These are phyloP conservation scores for Picea abies DNA, from an alignment of 83 land plant genomes.

Conservation along the genomic window DNA sequence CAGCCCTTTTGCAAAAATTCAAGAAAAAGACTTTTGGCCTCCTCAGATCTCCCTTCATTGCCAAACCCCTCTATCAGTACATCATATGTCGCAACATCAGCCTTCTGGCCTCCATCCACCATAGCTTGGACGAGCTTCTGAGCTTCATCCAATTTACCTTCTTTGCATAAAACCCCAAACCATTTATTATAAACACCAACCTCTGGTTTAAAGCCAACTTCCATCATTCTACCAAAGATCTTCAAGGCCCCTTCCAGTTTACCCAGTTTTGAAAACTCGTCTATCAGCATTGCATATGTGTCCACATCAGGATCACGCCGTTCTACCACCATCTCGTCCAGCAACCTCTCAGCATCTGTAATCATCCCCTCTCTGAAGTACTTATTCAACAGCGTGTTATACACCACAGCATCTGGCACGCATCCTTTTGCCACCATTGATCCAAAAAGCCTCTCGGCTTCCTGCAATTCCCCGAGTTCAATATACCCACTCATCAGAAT, in stretches of 20 bases:
- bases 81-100: constrained; percentile 29
- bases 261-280: constrained; percentile 40
- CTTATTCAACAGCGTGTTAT: constrained; percentile 38
- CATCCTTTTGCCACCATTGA: constrained; percentile 4
- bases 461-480: constrained; percentile 39
- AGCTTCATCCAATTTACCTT: constrained; percentile 30
- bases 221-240: constrained; percentile 35
- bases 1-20: not conserved
- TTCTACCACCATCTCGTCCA: constrained; percentile 44
- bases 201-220: constrained; percentile 40
- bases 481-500: constrained; percentile 57
- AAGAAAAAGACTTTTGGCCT: constrained; percentile 33
- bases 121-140: constrained; percentile 37
- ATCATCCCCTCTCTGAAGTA: constrained; percentile 52
- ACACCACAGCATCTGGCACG: constrained; percentile 16
- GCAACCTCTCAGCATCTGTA: constrained; percentile 35
- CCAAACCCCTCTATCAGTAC: constrained; percentile 35
- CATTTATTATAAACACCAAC: constrained; percentile 37
- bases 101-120: constrained; percentile 29
- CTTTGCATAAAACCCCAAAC: constrained; percentile 36
- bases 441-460: constrained; percentile 43
- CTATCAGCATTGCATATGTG: constrained; percentile 50
- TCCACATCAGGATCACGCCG: constrained; percentile 49
- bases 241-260: constrained; percentile 39
- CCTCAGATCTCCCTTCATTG: constrained; percentile 44